These are phyloP conservation scores for Phytophthora fragariaefolia DNA, from an alignment of 352 stramenopile genomes.

Conservation along the genomic window DNA sequence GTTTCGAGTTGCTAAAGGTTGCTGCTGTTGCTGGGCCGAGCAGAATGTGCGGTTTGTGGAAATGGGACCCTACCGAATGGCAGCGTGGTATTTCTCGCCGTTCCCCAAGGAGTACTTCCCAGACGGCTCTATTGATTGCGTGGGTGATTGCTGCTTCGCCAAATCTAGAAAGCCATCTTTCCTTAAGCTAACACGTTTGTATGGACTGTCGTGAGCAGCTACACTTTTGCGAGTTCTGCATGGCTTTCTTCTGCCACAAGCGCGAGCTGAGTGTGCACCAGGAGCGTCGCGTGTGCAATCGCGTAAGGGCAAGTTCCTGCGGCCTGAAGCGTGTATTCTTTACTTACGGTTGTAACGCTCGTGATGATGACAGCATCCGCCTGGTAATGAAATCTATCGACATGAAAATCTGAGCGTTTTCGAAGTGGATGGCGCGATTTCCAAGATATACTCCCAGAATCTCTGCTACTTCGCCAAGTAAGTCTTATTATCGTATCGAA, in stretches of 20 bases:
- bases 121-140: conserved; percentile 83
- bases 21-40: background rate
- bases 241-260: conserved; percentile 89
- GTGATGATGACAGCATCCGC: conserved; percentile 57
- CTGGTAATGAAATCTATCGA: conserved; percentile 93
- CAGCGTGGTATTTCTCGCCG: conserved; percentile 98
- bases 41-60: conserved; percentile 97
- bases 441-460: conserved; percentile 98
- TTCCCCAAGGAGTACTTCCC: conserved; percentile 96
- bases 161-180: no score
- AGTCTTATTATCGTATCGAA: conserved; percentile 18
- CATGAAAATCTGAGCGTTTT: conserved; percentile 96
- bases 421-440: conserved; percentile 96
- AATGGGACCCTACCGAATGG: conserved; percentile 94
- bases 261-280: conserved; percentile 72
- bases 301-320: conserved; percentile 40
- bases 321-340: background rate
- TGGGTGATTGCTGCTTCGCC: conserved; percentile 45
- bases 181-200: conserved; percentile 4
- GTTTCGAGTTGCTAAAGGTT: conserved; percentile 22
- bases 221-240: conserved; percentile 91
- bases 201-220: conserved; percentile 45
- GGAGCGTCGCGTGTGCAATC: conserved; percentile 66
- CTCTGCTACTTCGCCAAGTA: conserved; percentile 98
- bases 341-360: background rate